Conservation (phyloP, 345 rosid species). For the Nephelium lappaceum region DNA sequence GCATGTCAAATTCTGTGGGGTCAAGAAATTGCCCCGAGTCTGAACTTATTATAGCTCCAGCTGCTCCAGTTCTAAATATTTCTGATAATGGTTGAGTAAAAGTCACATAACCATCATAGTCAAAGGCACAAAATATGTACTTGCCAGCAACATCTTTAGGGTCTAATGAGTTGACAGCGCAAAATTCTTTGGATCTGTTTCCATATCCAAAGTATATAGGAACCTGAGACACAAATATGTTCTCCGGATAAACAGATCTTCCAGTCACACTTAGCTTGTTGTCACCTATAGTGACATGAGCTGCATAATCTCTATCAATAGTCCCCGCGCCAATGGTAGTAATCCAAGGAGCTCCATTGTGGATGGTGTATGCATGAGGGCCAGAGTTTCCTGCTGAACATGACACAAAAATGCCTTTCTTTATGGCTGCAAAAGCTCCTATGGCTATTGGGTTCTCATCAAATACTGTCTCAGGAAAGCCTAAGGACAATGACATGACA, state of each 20-base stretch:
- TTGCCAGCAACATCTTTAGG: conserved; percentile 40
- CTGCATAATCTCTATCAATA: conserved; percentile 20
- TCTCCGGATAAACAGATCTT: conserved; percentile 41
- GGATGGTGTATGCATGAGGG: not conserved
- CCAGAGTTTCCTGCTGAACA: conserved; percentile 3
- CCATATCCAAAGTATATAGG: conserved; percentile 45
- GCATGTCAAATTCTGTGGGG: not conserved
- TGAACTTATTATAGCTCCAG: not conserved
- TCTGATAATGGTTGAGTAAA: not conserved
- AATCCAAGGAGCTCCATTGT: conserved; percentile 1
- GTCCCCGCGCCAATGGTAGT: not conserved
- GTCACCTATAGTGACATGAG: conserved; percentile 32
- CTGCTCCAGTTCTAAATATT: not conserved
- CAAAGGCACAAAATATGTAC: conserved; percentile 41
- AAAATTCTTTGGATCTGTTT: conserved; percentile 44
- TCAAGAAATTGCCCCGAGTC: not conserved
- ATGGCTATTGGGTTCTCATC: not conserved
- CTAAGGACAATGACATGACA: not conserved
- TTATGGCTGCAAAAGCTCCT: conserved; percentile 3
- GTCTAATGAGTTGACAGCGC: conserved; percentile 26
- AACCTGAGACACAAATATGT: conserved; percentile 29
- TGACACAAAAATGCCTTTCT: not conserved
- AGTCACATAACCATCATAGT: not conserved
- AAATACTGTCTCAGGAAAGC: not conserved
- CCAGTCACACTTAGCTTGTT: conserved; percentile 23